Percentiles rank a stretch among this genome's conserved stretches.
phyloP scores from a whole-genome alignment of 2,329 filamentous ascomycete species.

The Colletotrichum brevisporum region DNA sequence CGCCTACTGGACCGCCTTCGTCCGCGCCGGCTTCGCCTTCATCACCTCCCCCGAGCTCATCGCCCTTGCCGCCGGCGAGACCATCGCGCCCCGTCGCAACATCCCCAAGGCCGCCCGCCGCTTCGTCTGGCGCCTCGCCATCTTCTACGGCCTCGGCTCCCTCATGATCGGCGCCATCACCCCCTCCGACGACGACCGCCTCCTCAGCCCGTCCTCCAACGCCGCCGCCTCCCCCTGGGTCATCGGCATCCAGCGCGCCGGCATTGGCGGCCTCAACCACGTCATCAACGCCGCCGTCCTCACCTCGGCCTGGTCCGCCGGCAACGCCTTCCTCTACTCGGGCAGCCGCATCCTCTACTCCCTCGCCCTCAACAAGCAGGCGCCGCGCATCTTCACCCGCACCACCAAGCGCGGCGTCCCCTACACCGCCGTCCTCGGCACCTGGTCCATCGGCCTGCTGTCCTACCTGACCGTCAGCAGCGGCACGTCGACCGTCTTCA shows the following conservation, averaged over 20 bases:
- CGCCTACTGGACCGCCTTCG: slow-evolving; percentile 70
- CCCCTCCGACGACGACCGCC: slow-evolving; percentile 73
- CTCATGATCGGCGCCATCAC: slow-evolving; percentile 74
- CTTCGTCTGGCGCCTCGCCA: slow-evolving; percentile 72
- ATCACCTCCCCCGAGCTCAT: slow-evolving; percentile 74
- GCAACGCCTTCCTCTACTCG: slow-evolving; percentile 75
- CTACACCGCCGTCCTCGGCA: slow-evolving; percentile 65
- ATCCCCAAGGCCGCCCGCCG: slow-evolving; percentile 75
- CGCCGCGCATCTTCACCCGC: slow-evolving; percentile 71
- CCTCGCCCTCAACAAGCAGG: slow-evolving; percentile 76
- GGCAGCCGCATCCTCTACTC: slow-evolving; percentile 79
- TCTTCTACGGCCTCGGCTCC: slow-evolving; percentile 75
- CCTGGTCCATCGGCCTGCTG: slow-evolving; percentile 73
- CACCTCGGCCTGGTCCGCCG: slow-evolving; percentile 74
- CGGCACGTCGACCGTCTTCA: slow-evolving; percentile 75
- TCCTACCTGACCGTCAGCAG: slow-evolving; percentile 79
- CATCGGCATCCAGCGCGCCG: slow-evolving; percentile 76
- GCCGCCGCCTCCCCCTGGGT: slow-evolving; percentile 75
- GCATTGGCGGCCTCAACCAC: slow-evolving; percentile 74
- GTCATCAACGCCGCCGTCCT: slow-evolving; percentile 79
- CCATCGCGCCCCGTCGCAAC: slow-evolving; percentile 73
- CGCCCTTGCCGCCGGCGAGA: slow-evolving; percentile 76
- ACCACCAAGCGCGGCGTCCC: slow-evolving; percentile 76
- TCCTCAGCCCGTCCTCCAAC: slow-evolving; percentile 71
- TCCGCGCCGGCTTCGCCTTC: slow-evolving; percentile 73